Evolutionary conservation across 345 rosid species (phyloP), one percentile per base, ranked within the genome.

Genomic region (Sonneratia alba): DNA sequence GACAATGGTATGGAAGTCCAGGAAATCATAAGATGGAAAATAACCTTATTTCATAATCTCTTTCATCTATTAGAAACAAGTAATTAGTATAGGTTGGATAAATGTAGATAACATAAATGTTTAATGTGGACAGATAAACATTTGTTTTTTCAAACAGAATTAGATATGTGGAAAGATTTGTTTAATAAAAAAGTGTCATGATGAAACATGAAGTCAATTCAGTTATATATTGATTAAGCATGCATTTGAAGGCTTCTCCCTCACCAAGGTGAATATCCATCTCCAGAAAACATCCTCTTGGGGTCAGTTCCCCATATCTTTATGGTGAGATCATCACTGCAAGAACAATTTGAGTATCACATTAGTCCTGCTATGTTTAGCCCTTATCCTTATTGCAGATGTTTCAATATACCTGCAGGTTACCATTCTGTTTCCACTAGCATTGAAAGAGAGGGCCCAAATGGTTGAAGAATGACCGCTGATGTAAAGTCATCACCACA

Each of bases 381-480:
- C 66, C 43, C 7, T 63, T 19, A 8, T 36, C 36, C 47, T 22
- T 27, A 70, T 21, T 64, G 70, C 10, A 38, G 42, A 66, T 36
- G 67, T 51, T 19, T 71, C 27, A 38, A 68, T 89, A 48, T 79
- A 90, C 99, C 99, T 92, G 83, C 93, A 92, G 72, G 92, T 88
- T 75, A 90, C 93, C 97, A 95, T 81, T 81, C 84, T 95, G 81
- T 95, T 88, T 79, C 99, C 99, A 18, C 82, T 74, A 37, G 85
- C 85, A 78, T 92, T 89, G 74, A 95, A 89, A 53, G 97, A 85
- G 55, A 90, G 76, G 32, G 89, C 87, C 99, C 97, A 92, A 43
- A 95, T 84, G 13, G 97, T 92, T 55, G 99, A 95, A 78, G 91
- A 79, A 79, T 95, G 99, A 73, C 97, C 97, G 45, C 97, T 92